Percentiles rank a stretch among this genome's conserved stretches.
phyloP scores from a whole-genome alignment of 2,329 filamentous ascomycete genomes.

The Xylaria sp. region DNA sequence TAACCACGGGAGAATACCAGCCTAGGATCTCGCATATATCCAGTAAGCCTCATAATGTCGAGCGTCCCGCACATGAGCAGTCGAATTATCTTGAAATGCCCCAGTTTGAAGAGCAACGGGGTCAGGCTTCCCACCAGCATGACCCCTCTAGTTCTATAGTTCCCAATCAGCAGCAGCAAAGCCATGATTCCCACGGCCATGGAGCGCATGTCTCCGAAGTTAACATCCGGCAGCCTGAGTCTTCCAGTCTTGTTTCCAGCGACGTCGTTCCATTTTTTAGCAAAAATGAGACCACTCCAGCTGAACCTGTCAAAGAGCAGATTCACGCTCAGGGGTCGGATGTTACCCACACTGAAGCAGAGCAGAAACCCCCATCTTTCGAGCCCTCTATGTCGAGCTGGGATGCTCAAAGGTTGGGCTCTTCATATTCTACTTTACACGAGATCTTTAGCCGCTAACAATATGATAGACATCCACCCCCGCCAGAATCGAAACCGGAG shows the following conservation, averaged over 20 bases:
- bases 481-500: slow-evolving; percentile 79
- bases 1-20: slow-evolving; percentile 65
- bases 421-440: not conserved
- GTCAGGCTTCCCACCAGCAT: slow-evolving; percentile 31
- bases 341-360: slow-evolving; percentile 52
- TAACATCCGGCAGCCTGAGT: slow-evolving; percentile 41
- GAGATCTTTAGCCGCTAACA: slow-evolving; percentile 33
- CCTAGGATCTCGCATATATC: slow-evolving; percentile 46
- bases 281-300: slow-evolving; percentile 58
- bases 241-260: slow-evolving; percentile 38
- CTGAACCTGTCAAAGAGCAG: slow-evolving; percentile 61
- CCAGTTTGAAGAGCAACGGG: slow-evolving; percentile 39
- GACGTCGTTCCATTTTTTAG: slow-evolving; percentile 49
- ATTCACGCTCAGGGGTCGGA: slow-evolving; percentile 49
- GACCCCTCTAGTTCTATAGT: slow-evolving; percentile 30
- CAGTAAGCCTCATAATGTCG: slow-evolving; percentile 50
- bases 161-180: slow-evolving; percentile 26
- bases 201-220: slow-evolving; percentile 41
- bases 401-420: slow-evolving; percentile 65
- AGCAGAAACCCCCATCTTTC: slow-evolving; percentile 52
- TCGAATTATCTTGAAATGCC: slow-evolving; percentile 13
- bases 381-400: slow-evolving; percentile 54
- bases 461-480: slow-evolving; percentile 69
- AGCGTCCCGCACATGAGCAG: slow-evolving; percentile 42
- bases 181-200: slow-evolving; percentile 34